A percentile compares a stretch with the other conserved stretches of the same genome.
phyloP scores from a whole-genome alignment of 192 early-diverging fungal species.

The Coemansia sp. region DNA sequence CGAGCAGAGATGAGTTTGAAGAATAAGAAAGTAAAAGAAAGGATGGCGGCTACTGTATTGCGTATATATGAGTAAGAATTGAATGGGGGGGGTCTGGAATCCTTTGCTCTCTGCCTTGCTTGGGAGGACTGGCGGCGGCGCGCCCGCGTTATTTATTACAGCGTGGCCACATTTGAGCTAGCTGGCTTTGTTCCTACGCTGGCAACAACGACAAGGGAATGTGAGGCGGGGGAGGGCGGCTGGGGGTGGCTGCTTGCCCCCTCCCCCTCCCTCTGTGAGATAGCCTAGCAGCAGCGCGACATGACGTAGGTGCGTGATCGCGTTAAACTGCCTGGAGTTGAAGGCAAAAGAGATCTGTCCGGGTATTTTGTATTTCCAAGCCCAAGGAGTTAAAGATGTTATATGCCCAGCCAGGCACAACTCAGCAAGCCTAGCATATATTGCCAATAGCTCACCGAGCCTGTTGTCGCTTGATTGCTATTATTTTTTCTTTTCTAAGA shows the following conservation, averaged over 20 bases:
- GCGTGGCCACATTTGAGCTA: slow-evolving; percentile 48
- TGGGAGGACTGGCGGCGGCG: slow-evolving; percentile 18
- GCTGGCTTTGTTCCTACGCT: slow-evolving; percentile 38
- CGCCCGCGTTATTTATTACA: slow-evolving; percentile 47
- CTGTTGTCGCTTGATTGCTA: not conserved
- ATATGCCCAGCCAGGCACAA: not conserved
- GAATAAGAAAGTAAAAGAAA: not conserved
- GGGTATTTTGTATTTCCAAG: not conserved
- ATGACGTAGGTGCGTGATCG: slow-evolving; percentile 26
- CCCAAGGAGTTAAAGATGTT: not conserved
- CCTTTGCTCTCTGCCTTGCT: slow-evolving; percentile 10
- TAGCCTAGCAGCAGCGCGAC: slow-evolving; percentile 5
- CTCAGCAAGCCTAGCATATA: not conserved
- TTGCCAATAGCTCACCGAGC: not conserved
- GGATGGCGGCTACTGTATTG: slow-evolving; percentile 5
- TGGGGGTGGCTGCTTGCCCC: slow-evolving; percentile 17
- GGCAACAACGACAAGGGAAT: slow-evolving; percentile 23
- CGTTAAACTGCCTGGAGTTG: not conserved
- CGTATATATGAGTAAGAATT: not conserved
- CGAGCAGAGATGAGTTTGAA: not conserved
- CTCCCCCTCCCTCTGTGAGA: not conserved
- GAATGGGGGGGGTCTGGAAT: slow-evolving; percentile 10
- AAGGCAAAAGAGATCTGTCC: not conserved
- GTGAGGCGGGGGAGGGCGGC: slow-evolving; percentile 19
- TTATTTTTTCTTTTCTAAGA: not conserved